Conservation (phyloP, 352 stramenopile genomes). For the Globisporangium lucens region DNA sequence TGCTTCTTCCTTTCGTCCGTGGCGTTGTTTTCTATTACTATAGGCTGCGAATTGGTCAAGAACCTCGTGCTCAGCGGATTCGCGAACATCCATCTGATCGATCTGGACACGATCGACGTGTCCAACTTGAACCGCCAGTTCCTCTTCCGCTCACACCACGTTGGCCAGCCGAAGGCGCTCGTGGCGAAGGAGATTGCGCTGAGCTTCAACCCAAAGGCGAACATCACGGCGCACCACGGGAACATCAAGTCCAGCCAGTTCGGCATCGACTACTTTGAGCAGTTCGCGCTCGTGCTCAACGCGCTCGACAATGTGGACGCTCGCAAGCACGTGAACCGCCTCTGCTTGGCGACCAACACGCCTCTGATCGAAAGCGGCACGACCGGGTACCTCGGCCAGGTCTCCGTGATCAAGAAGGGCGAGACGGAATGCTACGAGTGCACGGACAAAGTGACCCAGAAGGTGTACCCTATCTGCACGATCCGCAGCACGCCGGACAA, state of each 20-base stretch:
- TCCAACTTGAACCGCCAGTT: slow-evolving; percentile 99
- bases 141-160: slow-evolving; percentile 97
- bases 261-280: slow-evolving; percentile 93
- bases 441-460: slow-evolving; percentile 91
- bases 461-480: slow-evolving; percentile 99
- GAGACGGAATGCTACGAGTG: slow-evolving; percentile 99
- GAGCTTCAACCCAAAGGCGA: slow-evolving; percentile 87
- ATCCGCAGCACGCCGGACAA: slow-evolving; percentile 99
- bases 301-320: slow-evolving; percentile 99
- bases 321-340: slow-evolving; percentile 97
- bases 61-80: slow-evolving; percentile 98
- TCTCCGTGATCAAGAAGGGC: slow-evolving; percentile 96
- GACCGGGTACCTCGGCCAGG: slow-evolving; percentile 98
- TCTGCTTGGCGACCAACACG: slow-evolving; percentile 91
- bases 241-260: slow-evolving; percentile 96
- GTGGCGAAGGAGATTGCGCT: slow-evolving; percentile 77
- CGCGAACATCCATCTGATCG: slow-evolving; percentile 90
- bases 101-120: slow-evolving; percentile 99
- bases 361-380: slow-evolving; percentile 97
- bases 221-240: slow-evolving; percentile 94
- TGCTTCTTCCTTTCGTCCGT: background rate
- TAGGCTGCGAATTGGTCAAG: slow-evolving; percentile 98
- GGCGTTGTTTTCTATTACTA: background rate
- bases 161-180: slow-evolving; percentile 96
- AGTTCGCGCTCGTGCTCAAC: slow-evolving; percentile 98